Base-by-base conservation (phyloP, 257 asterid species). In the Ballota nigra region DNA sequence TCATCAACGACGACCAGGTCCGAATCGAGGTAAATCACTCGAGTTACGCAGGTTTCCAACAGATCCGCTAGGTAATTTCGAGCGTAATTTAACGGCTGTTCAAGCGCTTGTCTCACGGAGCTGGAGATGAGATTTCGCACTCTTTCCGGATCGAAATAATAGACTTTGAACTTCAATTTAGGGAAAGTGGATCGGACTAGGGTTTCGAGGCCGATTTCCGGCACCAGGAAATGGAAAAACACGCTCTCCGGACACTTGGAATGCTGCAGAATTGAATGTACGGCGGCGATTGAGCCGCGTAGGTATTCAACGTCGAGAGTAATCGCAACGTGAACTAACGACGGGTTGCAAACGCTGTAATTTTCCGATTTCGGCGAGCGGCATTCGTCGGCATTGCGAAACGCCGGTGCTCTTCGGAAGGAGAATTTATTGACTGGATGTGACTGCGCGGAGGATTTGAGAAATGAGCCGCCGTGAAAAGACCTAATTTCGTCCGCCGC, bases 1-100 rank as follows among this genome's bases (percentile, higher is more conserved):
- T 89, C 92, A 45, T 89, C 96, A 1, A 89, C 89, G 34, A 87
- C 73, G 31, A 89, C 79, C 53, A 89, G 82, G 80, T 89, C 96
- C 18, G 96, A 89, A 63, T 89, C 96, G 55, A 89, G 60, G 64
- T 89, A 89, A 19, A 89, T 82, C 29, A 89, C 91, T 47, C 89
- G 68, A 4, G 63, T 73, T 0, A 89, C 85, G 47, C 93, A 83
- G 0, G 84, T 45, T 70, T 82, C 96, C 4, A 89, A 75, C 52
- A 87, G 79, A 56, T 83, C 86, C 19, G 84, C 93, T 19, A 87
- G 66, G 43, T 87, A 85, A 77, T 79, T 86, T 36, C 96, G 82
- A 4, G 96, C 93, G 60, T 86, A 89, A 71, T 89, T 89, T 34
- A 89, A 57, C 64, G 96, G 96, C 76, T 89, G 91, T 22, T 86